Base-by-base conservation (phyloP, 352 stramenopile genomes). In the Phytophthora fragariaefolia region DNA sequence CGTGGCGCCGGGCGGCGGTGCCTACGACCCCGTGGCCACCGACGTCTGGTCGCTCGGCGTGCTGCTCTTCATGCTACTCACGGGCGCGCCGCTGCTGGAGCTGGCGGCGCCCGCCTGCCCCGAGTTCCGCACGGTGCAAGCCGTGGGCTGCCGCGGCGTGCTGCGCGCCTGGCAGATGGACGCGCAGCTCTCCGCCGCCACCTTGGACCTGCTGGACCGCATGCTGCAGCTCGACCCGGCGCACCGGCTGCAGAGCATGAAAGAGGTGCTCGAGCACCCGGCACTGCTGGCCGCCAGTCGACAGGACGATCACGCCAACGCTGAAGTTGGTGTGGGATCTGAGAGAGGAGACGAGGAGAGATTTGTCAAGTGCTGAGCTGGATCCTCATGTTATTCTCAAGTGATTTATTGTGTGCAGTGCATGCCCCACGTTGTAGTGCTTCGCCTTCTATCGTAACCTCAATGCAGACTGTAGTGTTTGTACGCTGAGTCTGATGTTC, bases 11-110 rank as follows among this genome's bases (percentile, higher is more conserved):
- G 30, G 53, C 15, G 13, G 26, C 13, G 63, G 64, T n/a, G n/a
- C n/a, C 24, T 85, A 79, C 66, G 66, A 75, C 57, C 60, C 68
- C n/a, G 61, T 68, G 34, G 58, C 36, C 20, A 62, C 74, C 9
- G 82, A 89, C 43, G 65, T 89, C 45, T 90, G 82, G 82, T 87
- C 79, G 27, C 66, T 89, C 2, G 79, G 82, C 23, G 66, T 89
- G 17, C 26, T 91, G 46, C 59, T 91, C 8, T 91, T 88, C 58
- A 79, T 88, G 64, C 49, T 90, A 69, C 69, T 90, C 13, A 85
- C 79, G 0, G 79, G 82, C 18, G 77, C 73, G 9, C 75, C 77
- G 13, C 59, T 86, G 12, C 57, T 87, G 13, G 56, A 76, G 48
- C 61, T 80, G 9, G 69, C 77, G 4, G 73, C 65, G 10, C 62